These are phyloP conservation scores for Penicillium nucicola DNA, from an alignment of 495 filamentous ascomycete species.

Conservation along the genomic window DNA sequence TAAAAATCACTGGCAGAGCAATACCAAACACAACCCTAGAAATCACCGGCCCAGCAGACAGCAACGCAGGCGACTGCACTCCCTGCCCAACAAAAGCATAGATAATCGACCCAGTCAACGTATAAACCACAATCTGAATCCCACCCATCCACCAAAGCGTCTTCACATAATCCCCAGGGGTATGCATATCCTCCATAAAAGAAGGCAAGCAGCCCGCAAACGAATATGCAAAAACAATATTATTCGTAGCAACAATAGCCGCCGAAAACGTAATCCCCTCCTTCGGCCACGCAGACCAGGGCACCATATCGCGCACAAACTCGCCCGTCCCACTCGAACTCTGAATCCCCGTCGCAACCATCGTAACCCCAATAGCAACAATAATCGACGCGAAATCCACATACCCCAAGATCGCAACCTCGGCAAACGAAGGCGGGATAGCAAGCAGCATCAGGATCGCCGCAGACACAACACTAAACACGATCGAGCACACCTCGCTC, in stretches of 20 bases:
- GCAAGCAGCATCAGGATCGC: conserved; percentile 56
- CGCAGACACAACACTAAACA: conserved; percentile 58
- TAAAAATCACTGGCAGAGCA: conserved; percentile 68
- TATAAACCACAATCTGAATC: conserved; percentile 62
- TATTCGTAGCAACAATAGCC: conserved; percentile 56
- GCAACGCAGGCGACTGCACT: conserved; percentile 63
- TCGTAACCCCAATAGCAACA: conserved; percentile 61
- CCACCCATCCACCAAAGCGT: conserved; percentile 55
- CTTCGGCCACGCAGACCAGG: conserved; percentile 33
- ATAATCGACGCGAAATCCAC: conserved; percentile 61
- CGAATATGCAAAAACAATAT: conserved; percentile 63
- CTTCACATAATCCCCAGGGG: conserved; percentile 57
- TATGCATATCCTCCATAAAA: conserved; percentile 70
- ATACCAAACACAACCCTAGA: conserved; percentile 69
- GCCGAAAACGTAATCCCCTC: conserved; percentile 25
- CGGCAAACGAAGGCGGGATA: conserved; percentile 50
- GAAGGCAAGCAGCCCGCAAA: conserved; percentile 63
- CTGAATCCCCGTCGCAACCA: conserved; percentile 58
- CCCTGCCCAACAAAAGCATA: conserved; percentile 64
- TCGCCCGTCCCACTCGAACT: conserved; percentile 20
- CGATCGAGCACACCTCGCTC: conserved; percentile 57
- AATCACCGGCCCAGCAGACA: conserved; percentile 53
- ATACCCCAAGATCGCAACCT: conserved; percentile 57
- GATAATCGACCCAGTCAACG: conserved; percentile 59
- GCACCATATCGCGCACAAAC: conserved; percentile 14